Conservation (phyloP, 495 filamentous ascomycete genomes). For the Aspergillus sclerotiicarbonarius region DNA sequence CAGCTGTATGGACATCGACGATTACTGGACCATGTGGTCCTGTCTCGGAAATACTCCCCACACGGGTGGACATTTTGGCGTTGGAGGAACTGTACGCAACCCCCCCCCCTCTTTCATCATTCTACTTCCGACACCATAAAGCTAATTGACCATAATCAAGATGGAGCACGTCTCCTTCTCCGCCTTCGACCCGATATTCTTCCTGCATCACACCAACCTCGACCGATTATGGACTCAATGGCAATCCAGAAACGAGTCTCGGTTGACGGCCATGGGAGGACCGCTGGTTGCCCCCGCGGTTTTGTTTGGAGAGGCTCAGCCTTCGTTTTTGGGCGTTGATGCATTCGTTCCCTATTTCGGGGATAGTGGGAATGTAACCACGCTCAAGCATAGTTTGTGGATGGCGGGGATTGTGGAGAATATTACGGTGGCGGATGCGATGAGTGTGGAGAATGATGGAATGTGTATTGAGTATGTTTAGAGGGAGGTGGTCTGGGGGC, state of each 20-base stretch:
- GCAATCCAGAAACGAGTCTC: background rate
- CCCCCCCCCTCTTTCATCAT: too few relatives aligned
- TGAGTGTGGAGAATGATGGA: background rate
- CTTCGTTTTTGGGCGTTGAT: background rate
- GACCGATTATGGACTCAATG: background rate
- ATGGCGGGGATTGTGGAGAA: background rate
- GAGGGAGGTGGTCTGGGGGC: too few relatives aligned
- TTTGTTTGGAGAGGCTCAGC: background rate
- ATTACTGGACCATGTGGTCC: background rate
- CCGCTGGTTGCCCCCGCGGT: background rate
- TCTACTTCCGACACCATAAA: background rate
- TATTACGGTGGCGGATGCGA: background rate
- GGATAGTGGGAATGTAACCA: background rate
- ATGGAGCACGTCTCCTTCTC: background rate
- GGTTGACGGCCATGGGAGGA: background rate
- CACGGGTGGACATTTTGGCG: background rate
- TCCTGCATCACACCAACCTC: background rate
- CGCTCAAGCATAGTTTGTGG: background rate
- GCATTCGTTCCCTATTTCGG: background rate
- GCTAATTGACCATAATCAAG: background rate
- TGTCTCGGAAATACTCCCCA: background rate
- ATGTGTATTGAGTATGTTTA: background rate
- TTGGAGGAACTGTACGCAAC: background rate
- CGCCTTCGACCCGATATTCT: background rate
- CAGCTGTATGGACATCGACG: background rate